Evolutionary conservation across 2,329 filamentous ascomycete species (phyloP).

Genomic region (Stagonosporopsis cucurbitacearum): DNA sequence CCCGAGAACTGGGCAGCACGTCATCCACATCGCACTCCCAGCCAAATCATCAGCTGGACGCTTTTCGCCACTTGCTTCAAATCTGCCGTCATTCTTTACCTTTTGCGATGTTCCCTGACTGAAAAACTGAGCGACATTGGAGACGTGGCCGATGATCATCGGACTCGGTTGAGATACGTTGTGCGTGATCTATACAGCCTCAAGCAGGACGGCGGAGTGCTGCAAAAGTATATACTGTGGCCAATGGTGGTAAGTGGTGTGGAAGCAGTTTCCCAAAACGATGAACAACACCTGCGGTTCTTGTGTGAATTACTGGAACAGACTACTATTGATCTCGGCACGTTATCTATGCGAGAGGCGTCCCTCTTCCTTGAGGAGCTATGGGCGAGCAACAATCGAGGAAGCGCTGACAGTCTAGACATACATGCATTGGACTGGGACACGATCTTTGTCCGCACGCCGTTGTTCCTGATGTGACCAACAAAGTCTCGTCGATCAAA

Average conservation of each 20-base stretch:
- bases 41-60: neutral
- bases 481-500: no score
- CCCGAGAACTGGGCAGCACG: neutral
- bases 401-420: neutral
- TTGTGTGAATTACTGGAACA: conserved; percentile 1
- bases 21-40: neutral
- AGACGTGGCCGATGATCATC: neutral
- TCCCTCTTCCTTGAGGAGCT: neutral
- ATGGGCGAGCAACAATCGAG: neutral
- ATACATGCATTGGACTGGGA: neutral
- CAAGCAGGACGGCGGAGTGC: neutral
- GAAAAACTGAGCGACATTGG: no score
- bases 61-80: conserved; percentile 5
- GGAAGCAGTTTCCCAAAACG: neutral
- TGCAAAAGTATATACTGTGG: conserved; percentile 6
- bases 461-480: conserved; percentile 4
- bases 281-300: neutral
- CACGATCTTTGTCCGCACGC: neutral
- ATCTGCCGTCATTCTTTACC: neutral
- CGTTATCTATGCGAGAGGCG: conserved; percentile 10
- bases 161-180: neutral
- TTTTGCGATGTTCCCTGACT: neutral
- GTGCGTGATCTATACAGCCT: neutral
- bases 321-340: conserved; percentile 9
- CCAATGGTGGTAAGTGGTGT: conserved; percentile 5